phyloP scores from a whole-genome alignment of 768 basidiomycete species.

The Macrolepiota fuliginosa region DNA sequence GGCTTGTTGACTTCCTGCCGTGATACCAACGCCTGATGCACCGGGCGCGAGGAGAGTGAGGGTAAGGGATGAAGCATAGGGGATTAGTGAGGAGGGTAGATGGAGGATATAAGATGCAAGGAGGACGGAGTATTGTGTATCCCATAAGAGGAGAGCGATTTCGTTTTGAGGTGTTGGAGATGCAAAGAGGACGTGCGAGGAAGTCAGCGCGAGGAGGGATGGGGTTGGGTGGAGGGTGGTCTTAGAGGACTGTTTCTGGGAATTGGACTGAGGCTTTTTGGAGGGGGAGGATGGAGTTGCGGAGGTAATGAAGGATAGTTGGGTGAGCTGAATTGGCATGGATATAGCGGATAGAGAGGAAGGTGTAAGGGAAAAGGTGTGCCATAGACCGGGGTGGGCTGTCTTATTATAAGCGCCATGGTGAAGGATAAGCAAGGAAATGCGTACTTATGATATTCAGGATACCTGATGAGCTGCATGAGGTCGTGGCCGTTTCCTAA shows the following conservation, averaged over 20 bases:
- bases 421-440: neutral
- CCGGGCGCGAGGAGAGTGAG: slow-evolving; percentile 19
- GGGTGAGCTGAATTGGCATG: slow-evolving; percentile 29
- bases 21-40: slow-evolving; percentile 5
- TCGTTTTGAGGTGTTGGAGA: slow-evolving; percentile 36
- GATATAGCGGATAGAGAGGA: slow-evolving; percentile 26
- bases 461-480: slow-evolving; percentile 47
- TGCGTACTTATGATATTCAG: slow-evolving; percentile 49
- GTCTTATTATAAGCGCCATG: slow-evolving; percentile 3
- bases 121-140: slow-evolving; percentile 64
- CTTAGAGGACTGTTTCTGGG: slow-evolving; percentile 16
- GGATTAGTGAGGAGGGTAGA: slow-evolving; percentile 41
- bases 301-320: slow-evolving; percentile 26
- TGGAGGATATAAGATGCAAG: slow-evolving; percentile 52
- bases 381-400: slow-evolving; percentile 27
- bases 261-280: slow-evolving; percentile 22
- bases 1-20: slow-evolving; percentile 36
- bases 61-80: slow-evolving; percentile 21
- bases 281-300: slow-evolving; percentile 17
- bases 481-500: slow-evolving; percentile 35
- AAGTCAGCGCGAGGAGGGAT: slow-evolving; percentile 44
- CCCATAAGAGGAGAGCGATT: slow-evolving; percentile 62
- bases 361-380: slow-evolving; percentile 11
- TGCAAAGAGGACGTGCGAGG: slow-evolving; percentile 59
- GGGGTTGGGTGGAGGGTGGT: slow-evolving; percentile 20